These are phyloP conservation scores for Epichloe uncinata DNA, from an alignment of 2,329 filamentous ascomycete genomes.

Conservation along the genomic window DNA sequence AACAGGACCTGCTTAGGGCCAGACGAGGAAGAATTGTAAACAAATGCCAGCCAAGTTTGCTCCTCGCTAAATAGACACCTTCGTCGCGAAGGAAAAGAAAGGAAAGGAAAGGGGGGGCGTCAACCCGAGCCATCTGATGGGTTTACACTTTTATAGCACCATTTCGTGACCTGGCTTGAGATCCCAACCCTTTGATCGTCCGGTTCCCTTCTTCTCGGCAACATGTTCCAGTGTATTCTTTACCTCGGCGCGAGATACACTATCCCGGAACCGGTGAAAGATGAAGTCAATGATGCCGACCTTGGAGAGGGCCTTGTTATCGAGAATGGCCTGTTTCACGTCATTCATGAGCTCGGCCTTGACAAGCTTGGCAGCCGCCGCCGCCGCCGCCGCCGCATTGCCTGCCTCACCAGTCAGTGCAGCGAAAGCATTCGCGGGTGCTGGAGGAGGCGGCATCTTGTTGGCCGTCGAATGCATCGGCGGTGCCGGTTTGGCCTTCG, in stretches of 20 bases:
- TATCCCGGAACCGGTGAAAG: slow-evolving; percentile 24
- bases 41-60: slow-evolving; percentile 4
- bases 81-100: background rate
- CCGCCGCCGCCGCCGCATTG: slow-evolving; percentile 1
- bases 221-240: slow-evolving; percentile 29
- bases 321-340: slow-evolving; percentile 27
- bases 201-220: slow-evolving; percentile 26
- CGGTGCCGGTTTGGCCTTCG: slow-evolving; percentile 15
- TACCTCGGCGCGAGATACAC: slow-evolving; percentile 25
- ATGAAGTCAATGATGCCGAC: slow-evolving; percentile 27
- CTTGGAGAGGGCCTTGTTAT: slow-evolving; percentile 27
- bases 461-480: slow-evolving; percentile 6
- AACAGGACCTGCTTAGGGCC: background rate
- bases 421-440: slow-evolving; percentile 24
- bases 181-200: slow-evolving; percentile 25
- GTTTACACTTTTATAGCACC: slow-evolving; percentile 9
- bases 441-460: slow-evolving; percentile 21
- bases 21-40: background rate
- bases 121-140: background rate
- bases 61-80: slow-evolving; percentile 5
- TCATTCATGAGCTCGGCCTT: slow-evolving; percentile 27
- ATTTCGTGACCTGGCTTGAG: slow-evolving; percentile 27
- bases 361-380: slow-evolving; percentile 19
- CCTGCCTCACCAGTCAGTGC: slow-evolving; percentile 14
- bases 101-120: background rate